Conservation (phyloP, 192 early-diverging fungal species). For the Coemansia sp. region DNA sequence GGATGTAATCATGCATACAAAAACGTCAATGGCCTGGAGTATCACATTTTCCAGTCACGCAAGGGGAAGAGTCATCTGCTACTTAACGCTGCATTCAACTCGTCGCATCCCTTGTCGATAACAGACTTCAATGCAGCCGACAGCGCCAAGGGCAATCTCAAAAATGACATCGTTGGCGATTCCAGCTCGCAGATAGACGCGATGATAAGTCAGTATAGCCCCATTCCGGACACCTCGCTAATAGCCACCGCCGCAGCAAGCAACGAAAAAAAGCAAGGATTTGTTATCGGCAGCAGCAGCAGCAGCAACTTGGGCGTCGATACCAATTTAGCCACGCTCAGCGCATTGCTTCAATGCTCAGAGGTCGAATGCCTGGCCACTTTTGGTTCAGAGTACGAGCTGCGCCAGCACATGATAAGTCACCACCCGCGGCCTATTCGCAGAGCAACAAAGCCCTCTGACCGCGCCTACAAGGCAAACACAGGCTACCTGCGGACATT, state of each 20-base stretch:
- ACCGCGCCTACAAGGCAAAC: conserved; percentile 7
- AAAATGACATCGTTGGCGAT: not conserved
- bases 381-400: conserved; percentile 28
- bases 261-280: not conserved
- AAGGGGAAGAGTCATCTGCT: conserved; percentile 44
- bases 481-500: not conserved
- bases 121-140: not conserved
- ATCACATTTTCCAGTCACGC: conserved; percentile 68
- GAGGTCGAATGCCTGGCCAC: conserved; percentile 42
- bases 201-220: not conserved
- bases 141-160: not conserved
- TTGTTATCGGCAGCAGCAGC: not conserved
- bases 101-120: not conserved
- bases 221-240: not conserved
- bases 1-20: conserved; percentile 74
- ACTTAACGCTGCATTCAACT: conserved; percentile 5
- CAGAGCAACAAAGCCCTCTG: conserved; percentile 44
- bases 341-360: conserved; percentile 23
- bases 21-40: conserved; percentile 82
- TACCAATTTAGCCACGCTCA: not conserved
- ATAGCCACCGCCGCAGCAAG: not conserved
- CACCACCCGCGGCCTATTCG: conserved; percentile 52
- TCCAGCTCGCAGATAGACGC: conserved; percentile 1
- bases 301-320: not conserved
- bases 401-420: conserved; percentile 30